phyloP scores from a whole-genome alignment of 352 stramenopile genomes.

The Pythium plurisporium region DNA sequence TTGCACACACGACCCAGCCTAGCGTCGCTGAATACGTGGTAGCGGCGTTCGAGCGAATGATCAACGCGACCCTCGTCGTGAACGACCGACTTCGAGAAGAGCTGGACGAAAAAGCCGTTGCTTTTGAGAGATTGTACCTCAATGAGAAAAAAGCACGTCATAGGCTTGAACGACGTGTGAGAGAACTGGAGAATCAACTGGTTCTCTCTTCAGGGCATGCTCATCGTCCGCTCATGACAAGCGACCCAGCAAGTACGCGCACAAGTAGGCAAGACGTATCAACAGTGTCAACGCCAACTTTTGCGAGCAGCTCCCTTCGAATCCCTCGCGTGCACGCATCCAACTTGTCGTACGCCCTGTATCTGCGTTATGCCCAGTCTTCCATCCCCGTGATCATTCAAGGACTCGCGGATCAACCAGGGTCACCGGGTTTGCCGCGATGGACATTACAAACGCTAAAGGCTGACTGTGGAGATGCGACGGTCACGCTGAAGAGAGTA shows the following conservation, averaged over 20 bases:
- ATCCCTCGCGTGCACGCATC: conserved; percentile 12
- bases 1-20: background rate
- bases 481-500: conserved; percentile 18
- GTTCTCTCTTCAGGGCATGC: too few species aligned
- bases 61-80: background rate
- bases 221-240: background rate
- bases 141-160: background rate
- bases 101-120: conserved; percentile 16
- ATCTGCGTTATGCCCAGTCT: conserved; percentile 13
- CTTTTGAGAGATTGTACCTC: background rate
- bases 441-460: conserved; percentile 21
- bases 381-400: conserved; percentile 35
- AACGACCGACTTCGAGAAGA: background rate
- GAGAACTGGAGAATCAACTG: conserved; percentile 18
- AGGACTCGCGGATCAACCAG: conserved; percentile 6
- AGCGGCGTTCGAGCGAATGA: conserved; percentile 1
- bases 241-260: too few species aligned
- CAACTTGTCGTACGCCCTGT: conserved; percentile 24
- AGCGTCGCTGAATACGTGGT: background rate
- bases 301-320: background rate
- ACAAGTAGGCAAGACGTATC: too few species aligned
- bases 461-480: conserved; percentile 12
- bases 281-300: background rate
- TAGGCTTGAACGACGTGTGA: conserved; percentile 5
- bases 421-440: conserved; percentile 21